Evolutionary conservation across 2,329 filamentous ascomycete species (phyloP).

Genomic region (Cladophialophora bantiana): DNA sequence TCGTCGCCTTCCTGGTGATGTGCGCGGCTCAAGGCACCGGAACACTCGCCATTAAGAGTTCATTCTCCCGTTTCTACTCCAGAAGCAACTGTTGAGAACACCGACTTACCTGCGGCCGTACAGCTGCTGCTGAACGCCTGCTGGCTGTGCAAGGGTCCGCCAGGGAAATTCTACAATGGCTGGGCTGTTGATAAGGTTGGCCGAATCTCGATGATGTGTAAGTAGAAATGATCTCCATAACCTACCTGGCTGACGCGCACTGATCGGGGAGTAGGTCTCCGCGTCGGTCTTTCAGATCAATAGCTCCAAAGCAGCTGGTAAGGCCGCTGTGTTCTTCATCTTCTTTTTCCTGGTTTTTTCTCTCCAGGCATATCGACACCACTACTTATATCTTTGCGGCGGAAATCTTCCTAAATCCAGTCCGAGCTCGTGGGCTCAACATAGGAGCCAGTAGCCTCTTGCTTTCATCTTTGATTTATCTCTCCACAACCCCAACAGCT

Average conservation of each 20-base stretch:
- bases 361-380: conserved; percentile 54
- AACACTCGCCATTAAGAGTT: conserved; percentile 29
- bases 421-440: conserved; percentile 22
- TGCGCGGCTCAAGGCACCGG: conserved; percentile 23
- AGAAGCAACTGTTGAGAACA: too few relatives aligned
- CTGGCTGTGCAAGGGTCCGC: too few relatives aligned
- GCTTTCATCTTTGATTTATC: conserved; percentile 27
- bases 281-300: conserved; percentile 57
- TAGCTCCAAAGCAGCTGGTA: conserved; percentile 54
- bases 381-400: conserved; percentile 18
- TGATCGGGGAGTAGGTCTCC: conserved; percentile 50
- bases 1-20: conserved; percentile 23
- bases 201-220: conserved; percentile 12
- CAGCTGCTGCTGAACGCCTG: too few relatives aligned
- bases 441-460: conserved; percentile 25
- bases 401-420: conserved; percentile 24
- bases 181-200: conserved; percentile 22
- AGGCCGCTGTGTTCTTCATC: conserved; percentile 49
- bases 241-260: conserved; percentile 30
- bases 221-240: too few relatives aligned
- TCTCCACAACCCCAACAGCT: conserved; percentile 34
- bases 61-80: background rate
- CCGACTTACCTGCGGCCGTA: too few relatives aligned
- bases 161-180: too few relatives aligned
- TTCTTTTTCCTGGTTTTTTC: conserved; percentile 52